Conservation (phyloP, 2,329 filamentous ascomycete genomes). For the Talaromyces sp. region DNA sequence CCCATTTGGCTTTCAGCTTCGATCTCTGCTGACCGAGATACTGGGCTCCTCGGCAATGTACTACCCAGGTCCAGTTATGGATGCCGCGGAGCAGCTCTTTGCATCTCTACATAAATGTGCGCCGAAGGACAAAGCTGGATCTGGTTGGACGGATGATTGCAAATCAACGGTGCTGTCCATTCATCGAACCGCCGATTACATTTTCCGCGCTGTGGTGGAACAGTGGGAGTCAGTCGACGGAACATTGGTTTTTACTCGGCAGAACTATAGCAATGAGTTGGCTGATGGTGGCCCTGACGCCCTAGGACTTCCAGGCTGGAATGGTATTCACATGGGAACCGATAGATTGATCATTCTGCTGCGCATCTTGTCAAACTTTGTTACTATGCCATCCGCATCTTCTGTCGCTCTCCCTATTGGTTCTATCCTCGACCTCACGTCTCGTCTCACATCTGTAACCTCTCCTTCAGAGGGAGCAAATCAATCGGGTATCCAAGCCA, state of each 20-base stretch:
- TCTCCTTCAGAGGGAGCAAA: constrained; percentile 50
- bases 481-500: constrained; percentile 61
- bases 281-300: constrained; percentile 44
- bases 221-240: constrained; percentile 72
- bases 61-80: constrained; percentile 57
- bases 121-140: constrained; percentile 73
- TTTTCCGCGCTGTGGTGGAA: constrained; percentile 78
- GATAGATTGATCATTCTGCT: constrained; percentile 71
- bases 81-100: constrained; percentile 65
- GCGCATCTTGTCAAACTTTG: constrained; percentile 63
- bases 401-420: constrained; percentile 70
- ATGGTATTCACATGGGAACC: constrained; percentile 71
- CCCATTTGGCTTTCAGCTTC: constrained; percentile 71
- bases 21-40: constrained; percentile 60
- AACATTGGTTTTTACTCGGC: constrained; percentile 36
- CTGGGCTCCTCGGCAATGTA: constrained; percentile 62
- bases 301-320: constrained; percentile 68
- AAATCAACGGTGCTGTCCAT: constrained; percentile 63
- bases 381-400: constrained; percentile 66
- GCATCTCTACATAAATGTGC: constrained; percentile 77
- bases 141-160: constrained; percentile 76
- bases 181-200: constrained; percentile 72
- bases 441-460: constrained; percentile 69
- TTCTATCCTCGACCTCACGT: constrained; percentile 67
- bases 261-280: constrained; percentile 38